Conservation (phyloP, 257 asterid genomes). For the Solanum arcanum region DNA sequence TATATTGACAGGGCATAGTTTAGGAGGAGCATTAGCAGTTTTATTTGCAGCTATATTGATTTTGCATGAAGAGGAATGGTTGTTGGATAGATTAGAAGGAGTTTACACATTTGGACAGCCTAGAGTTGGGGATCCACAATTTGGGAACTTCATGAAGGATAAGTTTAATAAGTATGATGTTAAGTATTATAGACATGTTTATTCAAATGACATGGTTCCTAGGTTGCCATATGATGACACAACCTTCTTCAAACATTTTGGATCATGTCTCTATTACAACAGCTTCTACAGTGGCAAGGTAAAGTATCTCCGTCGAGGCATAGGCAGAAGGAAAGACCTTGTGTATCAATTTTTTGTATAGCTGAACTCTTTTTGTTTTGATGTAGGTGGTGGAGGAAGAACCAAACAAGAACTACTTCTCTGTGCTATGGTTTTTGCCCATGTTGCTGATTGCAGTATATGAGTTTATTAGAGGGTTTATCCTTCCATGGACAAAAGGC, state of each 20-base stretch:
- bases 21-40: conserved; percentile 68
- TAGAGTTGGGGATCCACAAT: conserved; percentile 54
- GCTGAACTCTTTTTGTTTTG: no score
- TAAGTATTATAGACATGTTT: conserved; percentile 45
- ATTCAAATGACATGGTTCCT: conserved; percentile 53
- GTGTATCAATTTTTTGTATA: no score
- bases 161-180: conserved; percentile 20
- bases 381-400: conserved; percentile 56
- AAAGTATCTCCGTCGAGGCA: background rate
- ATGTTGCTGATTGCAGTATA: conserved; percentile 30
- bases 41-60: conserved; percentile 28
- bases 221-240: conserved; percentile 70
- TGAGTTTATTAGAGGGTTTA: conserved; percentile 46
- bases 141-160: conserved; percentile 53
- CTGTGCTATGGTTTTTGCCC: conserved; percentile 28
- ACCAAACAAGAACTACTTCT: conserved; percentile 71
- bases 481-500: conserved; percentile 37
- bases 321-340: background rate
- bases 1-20: conserved; percentile 62
- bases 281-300: conserved; percentile 57
- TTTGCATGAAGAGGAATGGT: conserved; percentile 38
- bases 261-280: conserved; percentile 51
- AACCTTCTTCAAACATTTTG: conserved; percentile 59
- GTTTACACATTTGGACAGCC: conserved; percentile 84
- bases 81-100: conserved; percentile 47